phyloP scores from a whole-genome alignment of 148 eudicot species.

The Vaccinium corymbosum region DNA sequence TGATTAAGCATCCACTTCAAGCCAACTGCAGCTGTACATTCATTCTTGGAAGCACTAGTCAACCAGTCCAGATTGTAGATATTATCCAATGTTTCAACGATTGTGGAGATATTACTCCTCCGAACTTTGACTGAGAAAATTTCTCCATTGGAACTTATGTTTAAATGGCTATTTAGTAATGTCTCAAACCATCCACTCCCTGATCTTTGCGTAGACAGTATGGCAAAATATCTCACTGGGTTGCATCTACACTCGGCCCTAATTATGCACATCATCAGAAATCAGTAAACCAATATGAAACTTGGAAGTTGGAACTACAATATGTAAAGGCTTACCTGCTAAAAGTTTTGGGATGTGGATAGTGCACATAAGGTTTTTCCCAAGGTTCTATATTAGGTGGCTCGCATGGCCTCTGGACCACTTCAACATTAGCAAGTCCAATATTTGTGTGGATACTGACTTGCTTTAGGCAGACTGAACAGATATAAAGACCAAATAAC shows the following conservation, averaged over 20 bases:
- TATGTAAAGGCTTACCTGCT: constrained; percentile 41
- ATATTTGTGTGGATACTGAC: constrained; percentile 27
- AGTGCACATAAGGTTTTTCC: constrained; percentile 64
- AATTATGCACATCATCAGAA: constrained; percentile 9
- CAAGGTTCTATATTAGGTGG: constrained; percentile 35
- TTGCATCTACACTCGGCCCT: constrained; percentile 83
- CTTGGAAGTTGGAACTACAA: not conserved
- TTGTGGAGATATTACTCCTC: constrained; percentile 60
- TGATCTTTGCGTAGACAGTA: constrained; percentile 82
- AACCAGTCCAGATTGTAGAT: constrained; percentile 75
- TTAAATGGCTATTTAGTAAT: constrained; percentile 74
- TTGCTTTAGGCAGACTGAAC: constrained; percentile 53
- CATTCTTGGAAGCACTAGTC: constrained; percentile 84
- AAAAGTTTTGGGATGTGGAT: constrained; percentile 66
- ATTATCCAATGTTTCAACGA: constrained; percentile 62
- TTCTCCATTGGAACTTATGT: constrained; percentile 89
- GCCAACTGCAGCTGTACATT: constrained; percentile 95
- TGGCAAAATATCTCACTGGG: constrained; percentile 83
- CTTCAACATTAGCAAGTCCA: constrained; percentile 33
- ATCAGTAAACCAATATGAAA: constrained; percentile 2
- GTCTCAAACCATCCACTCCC: constrained; percentile 99
- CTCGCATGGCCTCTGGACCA: constrained; percentile 44
- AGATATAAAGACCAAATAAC: constrained; percentile 64
- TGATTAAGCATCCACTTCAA: constrained; percentile 99
- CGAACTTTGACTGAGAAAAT: constrained; percentile 73